These are phyloP conservation scores for Rhypophila decipiens DNA, from an alignment of 495 filamentous ascomycete genomes.

Conservation along the genomic window DNA sequence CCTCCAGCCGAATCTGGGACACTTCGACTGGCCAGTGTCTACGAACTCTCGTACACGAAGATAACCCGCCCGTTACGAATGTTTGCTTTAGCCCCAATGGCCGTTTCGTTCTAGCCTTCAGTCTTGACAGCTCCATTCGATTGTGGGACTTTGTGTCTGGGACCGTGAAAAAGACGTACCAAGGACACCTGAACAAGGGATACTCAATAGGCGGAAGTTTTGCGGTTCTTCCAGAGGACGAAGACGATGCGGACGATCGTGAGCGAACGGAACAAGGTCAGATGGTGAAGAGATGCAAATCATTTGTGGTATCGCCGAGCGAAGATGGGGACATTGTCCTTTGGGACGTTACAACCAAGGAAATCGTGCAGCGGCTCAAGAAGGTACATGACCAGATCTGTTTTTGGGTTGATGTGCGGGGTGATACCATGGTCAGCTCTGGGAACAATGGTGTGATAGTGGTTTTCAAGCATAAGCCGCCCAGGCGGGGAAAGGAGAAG, in stretches of 20 bases:
- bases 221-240: slow-evolving; percentile 54
- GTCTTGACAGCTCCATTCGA: slow-evolving; percentile 80
- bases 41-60: slow-evolving; percentile 89
- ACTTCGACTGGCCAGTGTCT: slow-evolving; percentile 93
- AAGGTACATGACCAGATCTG: slow-evolving; percentile 75
- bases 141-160: slow-evolving; percentile 93
- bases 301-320: slow-evolving; percentile 72
- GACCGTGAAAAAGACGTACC: slow-evolving; percentile 87
- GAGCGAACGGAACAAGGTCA: slow-evolving; percentile 7
- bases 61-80: slow-evolving; percentile 84
- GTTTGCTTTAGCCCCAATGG: slow-evolving; percentile 93
- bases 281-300: background rate
- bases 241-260: slow-evolving; percentile 18
- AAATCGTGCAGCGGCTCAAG: slow-evolving; percentile 61
- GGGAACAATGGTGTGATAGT: slow-evolving; percentile 38
- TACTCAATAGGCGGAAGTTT: slow-evolving; percentile 80
- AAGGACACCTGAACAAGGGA: slow-evolving; percentile 80
- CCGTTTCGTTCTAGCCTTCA: slow-evolving; percentile 84
- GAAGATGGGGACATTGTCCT: slow-evolving; percentile 80
- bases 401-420: slow-evolving; percentile 65
- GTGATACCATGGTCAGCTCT: slow-evolving; percentile 39
- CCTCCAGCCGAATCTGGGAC: slow-evolving; percentile 77
- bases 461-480: slow-evolving; percentile 29
- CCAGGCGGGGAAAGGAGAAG: background rate
- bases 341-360: slow-evolving; percentile 86